Percentiles rank a stretch among this genome's conserved stretches.
Evolutionary conservation across 2,329 filamentous ascomycete species (phyloP).

Genomic region (Apiospora koreana): DNA sequence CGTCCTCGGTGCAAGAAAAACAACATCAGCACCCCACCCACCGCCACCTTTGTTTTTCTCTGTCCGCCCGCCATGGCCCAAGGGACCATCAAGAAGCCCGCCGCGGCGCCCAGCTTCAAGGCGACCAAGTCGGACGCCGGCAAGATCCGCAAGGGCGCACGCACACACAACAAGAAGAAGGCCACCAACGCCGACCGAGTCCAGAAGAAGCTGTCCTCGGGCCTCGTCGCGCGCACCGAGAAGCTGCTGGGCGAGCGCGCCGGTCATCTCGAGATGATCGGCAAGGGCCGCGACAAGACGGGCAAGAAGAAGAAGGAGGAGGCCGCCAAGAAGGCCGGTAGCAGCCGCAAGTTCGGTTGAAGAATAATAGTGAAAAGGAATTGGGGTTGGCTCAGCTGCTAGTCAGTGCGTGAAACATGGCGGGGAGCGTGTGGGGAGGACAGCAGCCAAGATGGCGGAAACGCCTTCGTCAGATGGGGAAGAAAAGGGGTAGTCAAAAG

Average conservation of each 20-base stretch:
- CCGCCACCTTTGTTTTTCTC: neutral
- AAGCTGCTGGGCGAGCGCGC: slow-evolving; percentile 59
- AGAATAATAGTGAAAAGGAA: neutral
- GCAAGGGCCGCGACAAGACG: slow-evolving; percentile 49
- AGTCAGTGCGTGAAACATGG: neutral
- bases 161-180: slow-evolving; percentile 28
- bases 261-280: slow-evolving; percentile 61
- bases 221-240: slow-evolving; percentile 57
- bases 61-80: slow-evolving; percentile 48
- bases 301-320: slow-evolving; percentile 26
- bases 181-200: slow-evolving; percentile 48
- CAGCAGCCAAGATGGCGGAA: neutral
- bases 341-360: slow-evolving; percentile 27
- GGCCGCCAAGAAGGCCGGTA: slow-evolving; percentile 26
- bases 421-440: neutral
- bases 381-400: no score
- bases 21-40: neutral
- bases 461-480: neutral
- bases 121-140: slow-evolving; percentile 43
- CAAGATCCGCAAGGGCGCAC: slow-evolving; percentile 38
- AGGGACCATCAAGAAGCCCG: slow-evolving; percentile 52
- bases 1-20: neutral
- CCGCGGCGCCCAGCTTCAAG: slow-evolving; percentile 38
- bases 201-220: slow-evolving; percentile 56
- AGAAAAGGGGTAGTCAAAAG: no score